Evolutionary conservation across 495 filamentous ascomycete species (phyloP).

Genomic region (Evernia prunastri): DNA sequence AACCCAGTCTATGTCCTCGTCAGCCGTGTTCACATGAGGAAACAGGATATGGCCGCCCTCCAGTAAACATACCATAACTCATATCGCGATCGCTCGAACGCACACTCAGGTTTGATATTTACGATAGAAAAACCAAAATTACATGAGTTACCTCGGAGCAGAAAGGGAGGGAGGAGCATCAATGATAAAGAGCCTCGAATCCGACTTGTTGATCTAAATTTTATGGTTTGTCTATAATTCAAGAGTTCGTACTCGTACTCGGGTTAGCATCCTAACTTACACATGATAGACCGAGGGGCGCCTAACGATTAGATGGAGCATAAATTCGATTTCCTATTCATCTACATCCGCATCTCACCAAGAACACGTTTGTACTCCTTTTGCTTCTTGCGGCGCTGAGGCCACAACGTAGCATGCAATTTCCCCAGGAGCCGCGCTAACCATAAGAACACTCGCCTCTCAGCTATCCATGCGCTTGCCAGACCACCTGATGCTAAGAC

Average conservation of each 20-base stretch:
- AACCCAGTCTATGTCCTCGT: constrained; percentile 37
- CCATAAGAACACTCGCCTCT: constrained; percentile 60
- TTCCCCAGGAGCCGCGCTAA: constrained; percentile 64
- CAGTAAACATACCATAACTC: constrained; percentile 29
- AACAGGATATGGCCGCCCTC: background rate
- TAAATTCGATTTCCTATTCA: constrained; percentile 7
- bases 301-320: background rate
- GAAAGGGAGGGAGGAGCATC: constrained; percentile 5
- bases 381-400: constrained; percentile 59
- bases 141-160: constrained; percentile 18
- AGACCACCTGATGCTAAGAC: constrained; percentile 62
- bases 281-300: background rate
- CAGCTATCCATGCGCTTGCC: constrained; percentile 57
- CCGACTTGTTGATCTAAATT: constrained; percentile 16
- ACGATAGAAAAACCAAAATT: background rate
- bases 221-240: background rate
- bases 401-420: constrained; percentile 47
- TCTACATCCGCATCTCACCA: constrained; percentile 58
- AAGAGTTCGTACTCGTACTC: constrained; percentile 6
- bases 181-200: constrained; percentile 9
- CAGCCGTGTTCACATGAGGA: background rate
- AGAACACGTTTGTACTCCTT: constrained; percentile 81
- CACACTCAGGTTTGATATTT: background rate
- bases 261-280: background rate
- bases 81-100: constrained; percentile 14